Evolutionary conservation across 495 filamentous ascomycete genomes (phyloP), one percentile per base, ranked within the genome.

Genomic region (Hypoxylon subgilvum): DNA sequence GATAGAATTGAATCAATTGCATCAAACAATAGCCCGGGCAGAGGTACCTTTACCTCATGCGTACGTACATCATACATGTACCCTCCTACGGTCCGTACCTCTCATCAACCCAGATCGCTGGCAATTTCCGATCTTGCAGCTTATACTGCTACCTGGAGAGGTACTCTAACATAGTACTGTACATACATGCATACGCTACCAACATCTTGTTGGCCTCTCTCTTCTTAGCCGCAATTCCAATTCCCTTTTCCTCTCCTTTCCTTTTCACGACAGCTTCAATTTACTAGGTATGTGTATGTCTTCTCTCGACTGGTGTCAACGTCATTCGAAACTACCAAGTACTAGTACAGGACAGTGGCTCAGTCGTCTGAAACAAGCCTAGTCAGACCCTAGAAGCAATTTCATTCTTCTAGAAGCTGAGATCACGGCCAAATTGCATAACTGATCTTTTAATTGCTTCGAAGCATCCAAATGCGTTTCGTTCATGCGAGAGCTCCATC

Each of bases 401-500:
- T 69, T 57, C 68, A 65, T 56, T 59, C 69, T 76, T 78, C 72
- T 74, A 77, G 72, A 76, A 78, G 62, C 65, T 68, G 68, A 74
- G 66, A 69, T 75, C 67, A 74, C 68, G 62, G 65, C 65, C 65
- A 74, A 72, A 63, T 73, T 65, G 77, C 77, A 79, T 79, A 78
- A 77, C 64, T 69, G 67, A 54, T 46, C 65, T 69, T 78, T 78
- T 78, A 74, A 78, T 78, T 78, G 69, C 76, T 69, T 72, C 74
- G 71, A 76, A 68, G 57, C 68, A 61, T 59, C 74, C 69, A 75
- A 76, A 77, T 73, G 58, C 67, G 71, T 72, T 74, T 73, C 61
- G 64, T 76, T 79, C 72, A 79, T 79, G 77, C 76, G 65, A 51
- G 52, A 57, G 67, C 59, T 70, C 63, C 66, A 62, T 63, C 45